Evolutionary conservation across 139 green algal species (phyloP), one percentile per base, ranked within the genome.

Genomic region (Coccomyxa sp.): DNA sequence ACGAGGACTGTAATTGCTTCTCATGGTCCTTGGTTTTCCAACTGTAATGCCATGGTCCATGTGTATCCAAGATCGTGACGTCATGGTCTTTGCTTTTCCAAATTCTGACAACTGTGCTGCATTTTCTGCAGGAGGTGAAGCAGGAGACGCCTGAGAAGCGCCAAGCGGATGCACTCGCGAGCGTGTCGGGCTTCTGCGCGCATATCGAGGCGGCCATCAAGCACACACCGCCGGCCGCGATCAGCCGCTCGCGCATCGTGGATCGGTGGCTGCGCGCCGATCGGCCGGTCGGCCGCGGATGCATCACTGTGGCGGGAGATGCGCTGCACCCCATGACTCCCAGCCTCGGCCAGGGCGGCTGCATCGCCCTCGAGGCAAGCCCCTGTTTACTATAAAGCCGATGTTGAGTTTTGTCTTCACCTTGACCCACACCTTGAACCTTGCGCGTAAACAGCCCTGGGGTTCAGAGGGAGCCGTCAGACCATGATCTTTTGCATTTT

Each of bases 301-400:
- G 85, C 85, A 31, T 60, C 82, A 18, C 58, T 94, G 57, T 94
- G 91, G 87, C 85, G 31, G 93, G 93, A 10, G 93, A 97, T 84
- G 92, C 93, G 21, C 84, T 91, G 51, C 93, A 97, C 86, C 93
- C 93, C 25, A 96, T 96, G 93, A 97, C 93, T 0, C 84, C 84
- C 38, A 87, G 84, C 80, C 80, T 87, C 1, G 92, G 92, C 21
- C 91, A 95, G 85, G 91, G 93, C 13, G 93, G 92, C 67, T 93
- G 90, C 86, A 89, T 87, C 13, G 92, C 93, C 0, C 82, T 96
- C 13, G 93, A 71, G 63, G 63, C 21, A 9, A 9, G 63, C 38
- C 38, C 63, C 63, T 71, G 63, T 28, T 28, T 9, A 71, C 18
- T 21, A 9, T 28, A 9, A 3, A 71, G 63, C 18, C 63, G 1